phyloP scores from a whole-genome alignment of 169 alveolate genomes.

The Plasmodium fragile region DNA sequence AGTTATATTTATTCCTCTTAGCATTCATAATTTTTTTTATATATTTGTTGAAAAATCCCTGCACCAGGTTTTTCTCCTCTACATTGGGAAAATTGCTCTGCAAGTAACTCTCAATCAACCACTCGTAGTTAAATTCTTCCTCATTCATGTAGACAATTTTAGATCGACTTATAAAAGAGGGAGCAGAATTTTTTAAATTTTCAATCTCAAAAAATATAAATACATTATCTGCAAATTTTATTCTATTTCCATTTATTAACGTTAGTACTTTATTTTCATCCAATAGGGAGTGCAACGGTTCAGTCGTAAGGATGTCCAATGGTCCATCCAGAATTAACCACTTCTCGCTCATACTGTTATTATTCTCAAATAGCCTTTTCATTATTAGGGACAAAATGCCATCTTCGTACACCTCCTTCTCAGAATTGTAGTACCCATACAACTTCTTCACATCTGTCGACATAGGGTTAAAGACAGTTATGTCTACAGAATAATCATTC shows the following conservation, averaged over 20 bases:
- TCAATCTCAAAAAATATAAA: constrained; percentile 93
- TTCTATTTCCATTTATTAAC: constrained; percentile 97
- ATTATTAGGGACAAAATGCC: constrained; percentile 61
- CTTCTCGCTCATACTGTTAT: constrained; percentile 87
- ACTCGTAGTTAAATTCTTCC: constrained; percentile 90
- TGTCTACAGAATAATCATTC: constrained; percentile 42
- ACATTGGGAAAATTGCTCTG: constrained; percentile 15
- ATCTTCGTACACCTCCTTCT: constrained; percentile 73
- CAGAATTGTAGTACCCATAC: constrained; percentile 63
- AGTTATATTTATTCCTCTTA: constrained; percentile 41
- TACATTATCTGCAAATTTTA: constrained; percentile 90
- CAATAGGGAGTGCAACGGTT: constrained; percentile 97
- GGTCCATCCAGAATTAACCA: constrained; percentile 99
- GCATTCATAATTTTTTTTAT: constrained; percentile 74
- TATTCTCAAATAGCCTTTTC: constrained; percentile 60
- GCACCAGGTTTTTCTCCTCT: constrained; percentile 70
- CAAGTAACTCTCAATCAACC: constrained; percentile 69
- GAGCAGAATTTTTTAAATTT: constrained; percentile 96
- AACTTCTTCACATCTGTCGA: constrained; percentile 61
- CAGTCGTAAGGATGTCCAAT: constrained; percentile 99
- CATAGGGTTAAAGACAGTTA: constrained; percentile 75
- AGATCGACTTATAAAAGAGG: constrained; percentile 98
- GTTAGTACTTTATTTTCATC: constrained; percentile 98
- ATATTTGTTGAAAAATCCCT: constrained; percentile 73
- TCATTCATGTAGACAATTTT: constrained; percentile 98